Evolutionary conservation across 352 stramenopile genomes (phyloP).

Genomic region (Aphanomyces invadans): DNA sequence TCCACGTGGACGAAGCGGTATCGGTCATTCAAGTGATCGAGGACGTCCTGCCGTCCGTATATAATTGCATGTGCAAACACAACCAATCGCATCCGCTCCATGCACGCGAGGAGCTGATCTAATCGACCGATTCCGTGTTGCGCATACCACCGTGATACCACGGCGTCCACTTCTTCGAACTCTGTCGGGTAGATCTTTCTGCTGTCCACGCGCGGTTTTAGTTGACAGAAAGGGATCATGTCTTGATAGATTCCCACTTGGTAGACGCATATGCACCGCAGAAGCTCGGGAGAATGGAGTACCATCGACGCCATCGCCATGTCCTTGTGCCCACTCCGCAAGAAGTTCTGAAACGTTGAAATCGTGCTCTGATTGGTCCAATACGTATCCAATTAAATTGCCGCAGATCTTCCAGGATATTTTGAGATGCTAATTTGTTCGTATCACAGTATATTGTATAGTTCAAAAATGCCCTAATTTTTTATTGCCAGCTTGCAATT

Average conservation of each 20-base stretch:
- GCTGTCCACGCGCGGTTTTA: conserved; percentile 8
- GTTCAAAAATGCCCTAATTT: neutral
- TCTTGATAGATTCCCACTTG: conserved; percentile 5
- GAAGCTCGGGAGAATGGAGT: conserved; percentile 4
- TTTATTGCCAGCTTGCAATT: no score
- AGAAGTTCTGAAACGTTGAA: conserved; percentile 4
- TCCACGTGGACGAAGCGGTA: conserved; percentile 8
- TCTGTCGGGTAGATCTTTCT: conserved; percentile 3
- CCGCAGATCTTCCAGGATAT: no score
- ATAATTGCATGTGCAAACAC: conserved; percentile 3
- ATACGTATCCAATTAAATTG: neutral
- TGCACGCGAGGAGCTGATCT: neutral
- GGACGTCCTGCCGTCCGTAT: conserved; percentile 1
- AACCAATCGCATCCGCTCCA: conserved; percentile 10
- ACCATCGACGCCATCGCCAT: neutral
- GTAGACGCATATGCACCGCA: conserved; percentile 10
- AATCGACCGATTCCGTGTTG: neutral
- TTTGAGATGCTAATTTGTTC: no score
- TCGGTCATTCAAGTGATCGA: neutral
- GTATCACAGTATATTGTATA: neutral
- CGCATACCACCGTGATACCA: neutral
- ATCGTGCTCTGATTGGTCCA: neutral
- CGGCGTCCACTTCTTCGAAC: conserved; percentile 4
- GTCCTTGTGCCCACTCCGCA: neutral
- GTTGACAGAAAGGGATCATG: conserved; percentile 11